These are phyloP conservation scores for Acrodontium crateriforme DNA, from an alignment of 2,329 filamentous ascomycete genomes.

Conservation along the genomic window DNA sequence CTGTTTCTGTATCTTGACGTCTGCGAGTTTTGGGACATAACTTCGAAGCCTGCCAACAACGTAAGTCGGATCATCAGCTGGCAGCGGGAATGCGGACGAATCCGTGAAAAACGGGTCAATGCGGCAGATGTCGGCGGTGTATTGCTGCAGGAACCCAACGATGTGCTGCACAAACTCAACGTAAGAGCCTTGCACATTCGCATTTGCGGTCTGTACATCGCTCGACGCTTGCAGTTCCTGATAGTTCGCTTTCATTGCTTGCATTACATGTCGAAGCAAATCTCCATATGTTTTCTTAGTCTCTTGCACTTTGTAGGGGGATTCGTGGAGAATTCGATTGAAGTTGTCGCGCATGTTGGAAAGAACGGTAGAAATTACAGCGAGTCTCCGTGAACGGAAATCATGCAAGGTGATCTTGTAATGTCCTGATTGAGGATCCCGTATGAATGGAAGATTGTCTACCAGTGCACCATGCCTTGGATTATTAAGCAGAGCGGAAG, in stretches of 20 bases:
- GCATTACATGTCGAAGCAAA: constrained; percentile 44
- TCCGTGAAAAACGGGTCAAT: constrained; percentile 48
- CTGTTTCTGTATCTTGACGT: constrained; percentile 37
- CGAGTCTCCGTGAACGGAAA: constrained; percentile 40
- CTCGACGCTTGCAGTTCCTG: constrained; percentile 32
- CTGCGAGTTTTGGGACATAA: constrained; percentile 40
- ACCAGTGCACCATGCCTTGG: constrained; percentile 35
- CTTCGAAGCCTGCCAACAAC: constrained; percentile 47
- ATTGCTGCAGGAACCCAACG: constrained; percentile 46
- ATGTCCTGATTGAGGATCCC: constrained; percentile 20
- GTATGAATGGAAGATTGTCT: constrained; percentile 43
- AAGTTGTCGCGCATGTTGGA: constrained; percentile 45
- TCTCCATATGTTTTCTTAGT: constrained; percentile 35
- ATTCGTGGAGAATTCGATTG: constrained; percentile 20
- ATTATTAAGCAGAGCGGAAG: constrained; percentile 39
- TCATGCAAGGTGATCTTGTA: constrained; percentile 39
- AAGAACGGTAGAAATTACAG: constrained; percentile 41
- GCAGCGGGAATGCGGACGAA: constrained; percentile 45
- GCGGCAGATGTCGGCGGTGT: constrained; percentile 42
- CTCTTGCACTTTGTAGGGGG: constrained; percentile 19
- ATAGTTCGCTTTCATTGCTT: constrained; percentile 47
- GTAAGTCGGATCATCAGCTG: constrained; percentile 46
- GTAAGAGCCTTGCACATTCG: constrained; percentile 36
- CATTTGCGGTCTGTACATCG: constrained; percentile 8
- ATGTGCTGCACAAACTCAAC: constrained; percentile 48